A percentile compares a stretch with the other conserved stretches of the same genome.
Conservation (phyloP, 1,284 basidiomycete species). For the Ganoderma meredithae region DNA sequence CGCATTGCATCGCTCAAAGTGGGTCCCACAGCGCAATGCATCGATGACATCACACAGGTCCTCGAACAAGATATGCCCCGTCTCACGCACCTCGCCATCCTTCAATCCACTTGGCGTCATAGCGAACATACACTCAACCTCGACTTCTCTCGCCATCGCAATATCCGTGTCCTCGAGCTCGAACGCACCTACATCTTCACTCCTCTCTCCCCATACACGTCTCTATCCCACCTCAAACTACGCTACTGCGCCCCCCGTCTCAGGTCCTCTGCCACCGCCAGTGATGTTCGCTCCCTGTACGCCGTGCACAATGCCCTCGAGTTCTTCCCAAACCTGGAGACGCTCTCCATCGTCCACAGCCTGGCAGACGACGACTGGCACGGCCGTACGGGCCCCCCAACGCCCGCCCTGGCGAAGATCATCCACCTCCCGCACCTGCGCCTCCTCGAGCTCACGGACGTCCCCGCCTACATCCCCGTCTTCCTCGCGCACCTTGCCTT, state of each 20-base stretch:
- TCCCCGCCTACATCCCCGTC: neutral
- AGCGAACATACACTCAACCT: neutral
- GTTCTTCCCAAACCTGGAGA: constrained; percentile 2
- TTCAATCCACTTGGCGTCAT: neutral
- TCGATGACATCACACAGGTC: neutral
- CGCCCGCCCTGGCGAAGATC: neutral
- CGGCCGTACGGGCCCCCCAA: neutral
- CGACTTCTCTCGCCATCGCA: neutral
- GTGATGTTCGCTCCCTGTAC: neutral
- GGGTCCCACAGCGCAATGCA: neutral
- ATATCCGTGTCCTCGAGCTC: neutral
- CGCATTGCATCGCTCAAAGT: neutral
- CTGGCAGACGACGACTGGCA: neutral
- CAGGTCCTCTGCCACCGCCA: neutral
- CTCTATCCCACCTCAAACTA: neutral
- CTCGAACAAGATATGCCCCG: constrained; percentile 1
- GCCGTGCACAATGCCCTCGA: neutral
- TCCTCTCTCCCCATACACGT: neutral
- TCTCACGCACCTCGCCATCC: neutral
- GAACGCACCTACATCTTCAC: neutral
- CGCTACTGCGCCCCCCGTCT: neutral
- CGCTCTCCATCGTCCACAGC: neutral
- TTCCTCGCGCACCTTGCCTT: neutral
- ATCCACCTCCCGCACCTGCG: neutral
- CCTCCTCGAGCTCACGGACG: neutral